phyloP scores from a whole-genome alignment of 192 early-diverging fungal genomes.

The Backusella australiensis region DNA sequence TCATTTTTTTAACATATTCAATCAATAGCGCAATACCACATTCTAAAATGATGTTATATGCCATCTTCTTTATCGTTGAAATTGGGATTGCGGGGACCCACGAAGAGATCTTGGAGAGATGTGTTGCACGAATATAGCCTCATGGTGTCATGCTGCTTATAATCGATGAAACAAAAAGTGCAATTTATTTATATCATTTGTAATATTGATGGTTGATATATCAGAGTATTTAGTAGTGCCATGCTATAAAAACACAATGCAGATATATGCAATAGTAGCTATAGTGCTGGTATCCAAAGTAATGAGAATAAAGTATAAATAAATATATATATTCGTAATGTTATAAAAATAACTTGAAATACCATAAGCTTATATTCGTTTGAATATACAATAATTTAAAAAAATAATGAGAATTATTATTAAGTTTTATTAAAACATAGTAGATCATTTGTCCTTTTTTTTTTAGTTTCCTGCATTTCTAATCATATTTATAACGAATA shows the following conservation, averaged over 20 bases:
- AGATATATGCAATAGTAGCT: background rate
- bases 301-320: background rate
- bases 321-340: background rate
- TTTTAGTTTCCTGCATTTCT: background rate
- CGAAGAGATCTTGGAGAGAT: background rate
- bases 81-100: background rate
- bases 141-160: background rate
- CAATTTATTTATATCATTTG: background rate
- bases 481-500: background rate
- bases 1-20: background rate
- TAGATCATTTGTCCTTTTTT: background rate
- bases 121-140: background rate
- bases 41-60: background rate
- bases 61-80: background rate
- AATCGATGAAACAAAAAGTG: background rate
- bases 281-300: background rate
- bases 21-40: background rate
- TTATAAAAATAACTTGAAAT: background rate
- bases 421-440: background rate
- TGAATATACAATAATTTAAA: background rate
- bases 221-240: background rate
- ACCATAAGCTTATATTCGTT: background rate
- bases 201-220: background rate
- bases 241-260: background rate
- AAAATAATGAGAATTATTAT: background rate